Evolutionary conservation across 345 rosid genomes (phyloP).

Genomic region (Citrus inodora): DNA sequence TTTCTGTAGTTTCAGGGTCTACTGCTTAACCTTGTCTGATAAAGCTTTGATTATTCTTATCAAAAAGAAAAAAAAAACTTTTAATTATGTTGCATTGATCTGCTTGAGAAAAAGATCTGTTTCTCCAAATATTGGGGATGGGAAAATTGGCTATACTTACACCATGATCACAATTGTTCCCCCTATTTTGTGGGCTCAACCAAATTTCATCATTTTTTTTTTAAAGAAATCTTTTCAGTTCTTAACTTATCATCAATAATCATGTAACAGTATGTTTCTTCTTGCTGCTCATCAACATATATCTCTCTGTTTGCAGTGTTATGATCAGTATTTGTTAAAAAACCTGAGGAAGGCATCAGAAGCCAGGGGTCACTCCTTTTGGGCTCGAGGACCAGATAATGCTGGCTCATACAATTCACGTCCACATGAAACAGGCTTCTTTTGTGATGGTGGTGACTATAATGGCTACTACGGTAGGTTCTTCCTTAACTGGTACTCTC

Average conservation of each 20-base stretch:
- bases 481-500: conserved; percentile 94
- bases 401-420: conserved; percentile 82
- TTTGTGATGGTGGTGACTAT: conserved; percentile 94
- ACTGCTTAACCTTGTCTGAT: conserved; percentile 5
- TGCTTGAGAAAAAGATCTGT: neutral
- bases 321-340: conserved; percentile 76
- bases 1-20: conserved; percentile 2
- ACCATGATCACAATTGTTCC: neutral
- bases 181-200: neutral
- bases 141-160: neutral
- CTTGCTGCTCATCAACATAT: neutral
- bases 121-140: neutral
- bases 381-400: conserved; percentile 93
- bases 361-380: conserved; percentile 66
- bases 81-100: neutral
- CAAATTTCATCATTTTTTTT: neutral
- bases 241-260: neutral
- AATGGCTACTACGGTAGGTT: conserved; percentile 91
- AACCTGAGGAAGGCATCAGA: conserved; percentile 82
- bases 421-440: conserved; percentile 89
- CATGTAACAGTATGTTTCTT: neutral
- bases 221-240: neutral
- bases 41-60: neutral
- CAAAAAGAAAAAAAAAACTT: neutral
- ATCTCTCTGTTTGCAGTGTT: conserved; percentile 53